phyloP scores from a whole-genome alignment of 108 stramenopile species.

The Pelagomonas calceolata region DNA sequence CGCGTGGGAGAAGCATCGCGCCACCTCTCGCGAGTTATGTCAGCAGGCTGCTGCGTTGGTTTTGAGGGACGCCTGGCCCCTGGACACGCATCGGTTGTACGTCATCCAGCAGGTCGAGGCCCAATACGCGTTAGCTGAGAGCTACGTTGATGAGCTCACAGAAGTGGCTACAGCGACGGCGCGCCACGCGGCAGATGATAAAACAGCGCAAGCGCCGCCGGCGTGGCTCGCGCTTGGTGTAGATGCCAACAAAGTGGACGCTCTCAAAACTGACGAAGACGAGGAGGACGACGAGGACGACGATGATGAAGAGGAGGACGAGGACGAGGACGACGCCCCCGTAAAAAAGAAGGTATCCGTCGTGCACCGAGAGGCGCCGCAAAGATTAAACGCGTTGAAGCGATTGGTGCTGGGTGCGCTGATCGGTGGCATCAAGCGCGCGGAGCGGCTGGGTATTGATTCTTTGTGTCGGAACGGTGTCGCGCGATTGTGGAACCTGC shows the following conservation, averaged over 20 bases:
- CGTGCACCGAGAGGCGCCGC: not conserved
- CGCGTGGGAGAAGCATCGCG: constrained; percentile 2
- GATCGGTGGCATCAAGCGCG: constrained; percentile 12
- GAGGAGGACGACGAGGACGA: not conserved
- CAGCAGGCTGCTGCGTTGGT: not conserved
- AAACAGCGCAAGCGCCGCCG: not conserved
- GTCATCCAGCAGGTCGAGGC: constrained; percentile 23
- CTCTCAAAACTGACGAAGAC: no score
- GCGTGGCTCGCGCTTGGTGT: not conserved
- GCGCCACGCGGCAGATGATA: no score
- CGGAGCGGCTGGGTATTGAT: constrained; percentile 8
- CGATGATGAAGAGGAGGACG: not conserved
- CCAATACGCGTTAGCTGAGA: constrained; percentile 18
- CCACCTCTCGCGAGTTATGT: not conserved
- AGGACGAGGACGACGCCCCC: not conserved
- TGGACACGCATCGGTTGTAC: constrained; percentile 13
- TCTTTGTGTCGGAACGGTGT: constrained; percentile 20
- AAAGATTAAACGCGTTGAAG: constrained; percentile 6
- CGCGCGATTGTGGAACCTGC: constrained; percentile 20
- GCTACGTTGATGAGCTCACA: constrained; percentile 25
- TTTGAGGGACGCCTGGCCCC: constrained; percentile 9
- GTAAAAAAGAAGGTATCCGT: not conserved
- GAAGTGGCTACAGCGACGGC: not conserved
- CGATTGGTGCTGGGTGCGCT: constrained; percentile 13
- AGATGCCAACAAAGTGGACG: not conserved